phyloP scores from a whole-genome alignment of 306 rosid species.

The Carpinus fangiana region DNA sequence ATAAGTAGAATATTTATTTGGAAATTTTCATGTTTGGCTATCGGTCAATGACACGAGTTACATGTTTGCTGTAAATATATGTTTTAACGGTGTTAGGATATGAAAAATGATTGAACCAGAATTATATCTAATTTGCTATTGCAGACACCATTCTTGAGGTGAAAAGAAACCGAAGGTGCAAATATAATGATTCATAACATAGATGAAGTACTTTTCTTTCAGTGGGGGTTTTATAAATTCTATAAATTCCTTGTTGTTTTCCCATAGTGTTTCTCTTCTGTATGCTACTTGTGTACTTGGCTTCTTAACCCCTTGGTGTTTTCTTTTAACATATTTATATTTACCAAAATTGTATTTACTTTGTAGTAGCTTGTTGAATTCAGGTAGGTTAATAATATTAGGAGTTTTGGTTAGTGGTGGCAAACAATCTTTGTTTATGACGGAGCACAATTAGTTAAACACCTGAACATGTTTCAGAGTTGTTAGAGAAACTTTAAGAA shows the following conservation, averaged over 20 bases:
- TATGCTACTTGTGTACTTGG: neutral
- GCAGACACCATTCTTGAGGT: neutral
- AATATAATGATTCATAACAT: neutral
- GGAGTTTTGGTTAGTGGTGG: neutral
- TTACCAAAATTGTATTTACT: neutral
- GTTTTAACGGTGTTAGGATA: neutral
- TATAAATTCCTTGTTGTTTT: neutral
- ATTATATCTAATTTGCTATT: neutral
- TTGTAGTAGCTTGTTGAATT: neutral
- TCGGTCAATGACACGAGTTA: neutral
- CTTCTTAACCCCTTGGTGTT: neutral
- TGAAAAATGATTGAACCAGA: slow-evolving; percentile 5
- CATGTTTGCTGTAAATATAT: neutral
- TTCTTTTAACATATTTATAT: neutral
- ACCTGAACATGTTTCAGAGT: neutral
- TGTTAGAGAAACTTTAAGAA: neutral
- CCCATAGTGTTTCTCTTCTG: neutral
- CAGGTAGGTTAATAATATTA: neutral
- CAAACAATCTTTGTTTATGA: neutral
- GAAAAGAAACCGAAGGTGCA: neutral
- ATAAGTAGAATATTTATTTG: neutral
- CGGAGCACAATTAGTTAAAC: neutral
- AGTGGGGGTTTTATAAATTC: neutral
- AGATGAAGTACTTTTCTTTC: neutral
- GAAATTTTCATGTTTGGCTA: neutral